Evolutionary conservation across 2,329 filamentous ascomycete genomes (phyloP), one percentile per base, ranked within the genome.

Genomic region (Diaporthe destruens): DNA sequence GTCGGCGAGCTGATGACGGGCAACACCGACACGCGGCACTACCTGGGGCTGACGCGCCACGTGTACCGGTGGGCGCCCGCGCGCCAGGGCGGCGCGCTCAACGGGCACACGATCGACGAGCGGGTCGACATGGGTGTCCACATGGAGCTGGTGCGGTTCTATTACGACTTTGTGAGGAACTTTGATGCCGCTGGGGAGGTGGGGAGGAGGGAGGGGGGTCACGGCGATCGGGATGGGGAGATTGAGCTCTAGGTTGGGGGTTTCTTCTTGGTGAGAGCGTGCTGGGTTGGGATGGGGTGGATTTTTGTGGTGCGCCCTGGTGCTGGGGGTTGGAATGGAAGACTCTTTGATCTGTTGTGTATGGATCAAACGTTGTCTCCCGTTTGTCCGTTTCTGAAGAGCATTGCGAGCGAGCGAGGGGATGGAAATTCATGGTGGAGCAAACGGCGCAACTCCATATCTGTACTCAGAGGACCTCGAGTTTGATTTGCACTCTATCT

Each of bases 51-150:
- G 18, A 80, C 79, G 2, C 76, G 72, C 39, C 80, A 84, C 59
- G 78, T 84, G n/a, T 84, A 84, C 74, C 80, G 82, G 29, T 84
- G 81, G 78, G 78, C 77, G 1, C 82, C 83, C 4, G 76, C 77
- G 11, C 82, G 82, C 57, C 75, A 81, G 59, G 81, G 79, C 8
- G 78, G 78, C 14, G 76, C 72, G 39, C 69, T 74, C 1, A 80
- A 82, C 69, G 78, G 73, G 1, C 82, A 84, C 71, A 84, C 82
- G 0, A 81, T 84, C 29, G 79, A 84, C 74, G 82, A 84, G 73
- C 76, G 78, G 14, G 75, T 83, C 49, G 79, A 82, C 29, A 83
- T 84, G 82, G 77, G 79, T 12, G 76, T 78, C 16, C 82, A 84
- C 72, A 71, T 84, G 73, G 82, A 84, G 74, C 77, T 79, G 2